Base-by-base conservation (phyloP, 306 rosid species). In the Trifolium dubium region DNA sequence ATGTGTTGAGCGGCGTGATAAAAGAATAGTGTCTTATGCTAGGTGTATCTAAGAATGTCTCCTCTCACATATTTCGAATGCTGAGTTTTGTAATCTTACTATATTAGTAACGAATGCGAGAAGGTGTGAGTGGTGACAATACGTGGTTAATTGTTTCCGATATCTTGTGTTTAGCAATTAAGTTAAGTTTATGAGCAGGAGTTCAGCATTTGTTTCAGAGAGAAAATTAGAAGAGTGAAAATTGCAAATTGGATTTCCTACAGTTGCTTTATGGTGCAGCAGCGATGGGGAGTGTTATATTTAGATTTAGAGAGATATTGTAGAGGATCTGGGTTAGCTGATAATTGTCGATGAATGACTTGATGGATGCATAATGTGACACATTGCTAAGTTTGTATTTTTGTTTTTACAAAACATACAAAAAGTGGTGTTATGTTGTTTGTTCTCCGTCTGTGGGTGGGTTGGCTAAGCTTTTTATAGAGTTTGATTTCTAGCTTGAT, bases 151-250 rank as follows among this genome's bases (percentile, higher is more conserved):
- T 69, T 41, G 72, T 35, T 70, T 70, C 23, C 5, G 41, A 23
- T 41, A 34, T 39, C 14, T 54, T 81, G 66, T 76, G 73, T 59
- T 66, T 40, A 51, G 23, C 8, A 60, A 66, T 72, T 19, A 31
- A 54, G 19, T 18, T 19, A 54, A 54, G 51, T 2, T 15, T 39
- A 72, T 10, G 64, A 78, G 60, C 8, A 51, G 31, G 39, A 8
- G 10, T 51, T 63, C 3, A 3, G 29, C 41, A 61, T 71, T 34
- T n/a, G 56, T 7, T 72, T 18, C 8, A 50, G 53, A 18, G 32
- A 78, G 50, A 78, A 78, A 63, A 10, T 71, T 54, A 34, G 9
- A 37, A 17, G 41, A 71, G 13, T 53, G 10, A 18, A 18, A 18
- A 18, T 8, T 53, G 12, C 2, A 3, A 3, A 53, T 53, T 8